phyloP scores from a whole-genome alignment of 2,329 filamentous ascomycete genomes.

The Fusarium longipes region DNA sequence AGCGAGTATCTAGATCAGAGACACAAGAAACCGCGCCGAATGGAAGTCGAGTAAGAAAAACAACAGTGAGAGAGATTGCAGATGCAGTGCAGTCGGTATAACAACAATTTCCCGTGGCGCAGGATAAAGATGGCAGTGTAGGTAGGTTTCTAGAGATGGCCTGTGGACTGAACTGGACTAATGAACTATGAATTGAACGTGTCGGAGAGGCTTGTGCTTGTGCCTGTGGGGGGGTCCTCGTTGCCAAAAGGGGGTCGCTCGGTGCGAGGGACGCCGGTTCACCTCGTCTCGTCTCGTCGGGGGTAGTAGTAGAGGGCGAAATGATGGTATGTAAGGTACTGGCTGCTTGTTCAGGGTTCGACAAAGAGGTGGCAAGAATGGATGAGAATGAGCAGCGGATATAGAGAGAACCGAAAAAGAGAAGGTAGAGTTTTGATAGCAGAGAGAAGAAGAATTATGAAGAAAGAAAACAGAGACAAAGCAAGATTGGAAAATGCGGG shows the following conservation, averaged over 20 bases:
- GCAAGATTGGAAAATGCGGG: constrained; percentile 36
- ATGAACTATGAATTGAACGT: constrained; percentile 21
- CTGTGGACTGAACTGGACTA: constrained; percentile 34
- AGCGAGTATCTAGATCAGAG: constrained; percentile 11
- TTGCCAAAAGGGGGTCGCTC: constrained; percentile 49
- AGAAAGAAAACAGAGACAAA: constrained; percentile 38
- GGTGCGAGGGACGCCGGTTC: constrained; percentile 48
- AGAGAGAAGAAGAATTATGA: constrained; percentile 30
- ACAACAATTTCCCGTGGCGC: constrained; percentile 37
- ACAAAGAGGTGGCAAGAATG: not conserved
- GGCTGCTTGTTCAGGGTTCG: constrained; percentile 1
- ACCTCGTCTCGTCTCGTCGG: constrained; percentile 38
- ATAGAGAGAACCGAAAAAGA: constrained; percentile 1
- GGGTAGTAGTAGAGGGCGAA: constrained; percentile 27
- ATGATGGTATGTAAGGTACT: constrained; percentile 1
- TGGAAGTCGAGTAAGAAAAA: constrained; percentile 5
- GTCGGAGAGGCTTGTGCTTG: constrained; percentile 44
- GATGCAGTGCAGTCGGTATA: constrained; percentile 35
- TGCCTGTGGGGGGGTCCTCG: constrained; percentile 35
- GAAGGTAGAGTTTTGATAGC: constrained; percentile 29
- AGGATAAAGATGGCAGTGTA: constrained; percentile 48
- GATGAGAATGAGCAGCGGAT: not conserved
- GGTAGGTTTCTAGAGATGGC: constrained; percentile 40
- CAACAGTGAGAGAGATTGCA: constrained; percentile 13
- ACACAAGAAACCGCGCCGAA: constrained; percentile 31